Evolutionary conservation across 805 yeast genomes (phyloP).

Genomic region (Suhomyces sp.): DNA sequence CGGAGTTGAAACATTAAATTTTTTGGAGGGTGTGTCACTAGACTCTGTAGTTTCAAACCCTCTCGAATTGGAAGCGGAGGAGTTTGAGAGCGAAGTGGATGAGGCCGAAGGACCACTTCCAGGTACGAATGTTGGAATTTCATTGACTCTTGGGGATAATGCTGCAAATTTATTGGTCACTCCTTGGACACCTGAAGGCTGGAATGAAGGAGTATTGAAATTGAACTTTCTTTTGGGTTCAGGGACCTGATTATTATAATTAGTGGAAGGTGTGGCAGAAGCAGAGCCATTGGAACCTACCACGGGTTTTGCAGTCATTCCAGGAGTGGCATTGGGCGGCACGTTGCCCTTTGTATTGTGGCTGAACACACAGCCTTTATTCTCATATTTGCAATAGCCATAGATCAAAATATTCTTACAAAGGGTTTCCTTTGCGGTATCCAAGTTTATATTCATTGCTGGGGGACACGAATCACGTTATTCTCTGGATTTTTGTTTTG

Average conservation of each 20-base stretch:
- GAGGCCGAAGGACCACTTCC: slow-evolving; percentile 3
- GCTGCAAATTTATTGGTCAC: slow-evolving; percentile 40
- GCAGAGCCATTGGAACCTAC: slow-evolving; percentile 48
- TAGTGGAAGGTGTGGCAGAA: slow-evolving; percentile 44
- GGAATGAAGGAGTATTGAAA: slow-evolving; percentile 44
- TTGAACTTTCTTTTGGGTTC: slow-evolving; percentile 36
- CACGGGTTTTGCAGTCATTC: slow-evolving; percentile 45
- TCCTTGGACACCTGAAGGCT: slow-evolving; percentile 34
- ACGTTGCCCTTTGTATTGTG: slow-evolving; percentile 48
- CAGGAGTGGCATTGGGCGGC: slow-evolving; percentile 4
- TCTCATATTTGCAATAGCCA: slow-evolving; percentile 85
- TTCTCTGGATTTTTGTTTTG: too few species aligned
- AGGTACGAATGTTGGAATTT: slow-evolving; percentile 51
- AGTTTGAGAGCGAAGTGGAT: not conserved
- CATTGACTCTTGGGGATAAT: slow-evolving; percentile 50
- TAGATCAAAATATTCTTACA: slow-evolving; percentile 83
- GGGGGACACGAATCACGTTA: too few species aligned
- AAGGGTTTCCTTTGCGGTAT: slow-evolving; percentile 70
- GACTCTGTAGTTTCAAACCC: not conserved
- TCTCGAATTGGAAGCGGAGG: not conserved
- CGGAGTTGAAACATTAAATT: slow-evolving; percentile 41
- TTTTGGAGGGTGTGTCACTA: slow-evolving; percentile 13
- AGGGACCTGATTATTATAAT: slow-evolving; percentile 8
- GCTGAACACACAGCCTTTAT: slow-evolving; percentile 81
- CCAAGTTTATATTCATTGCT: slow-evolving; percentile 41